Evolutionary conservation across 2,329 filamentous ascomycete genomes (phyloP).

Genomic region (Hymenoscyphus occultus): DNA sequence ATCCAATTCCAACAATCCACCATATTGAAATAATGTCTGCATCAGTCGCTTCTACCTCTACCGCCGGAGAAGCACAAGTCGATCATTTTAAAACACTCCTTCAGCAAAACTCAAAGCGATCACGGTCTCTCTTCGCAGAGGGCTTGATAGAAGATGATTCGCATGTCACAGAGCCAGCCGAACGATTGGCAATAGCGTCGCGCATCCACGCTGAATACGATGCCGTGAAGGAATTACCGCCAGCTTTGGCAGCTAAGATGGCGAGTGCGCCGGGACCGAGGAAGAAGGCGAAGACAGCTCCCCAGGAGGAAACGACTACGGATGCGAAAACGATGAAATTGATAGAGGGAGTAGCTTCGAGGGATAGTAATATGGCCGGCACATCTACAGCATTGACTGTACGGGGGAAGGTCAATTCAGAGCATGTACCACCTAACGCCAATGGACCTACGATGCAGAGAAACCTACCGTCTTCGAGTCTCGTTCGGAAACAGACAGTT

Average conservation of each 20-base stretch:
- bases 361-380: constrained; percentile 35
- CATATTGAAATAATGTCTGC: constrained; percentile 13
- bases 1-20: constrained; percentile 14
- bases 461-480: constrained; percentile 50
- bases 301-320: constrained; percentile 30
- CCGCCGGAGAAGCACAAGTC: constrained; percentile 13
- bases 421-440: constrained; percentile 49
- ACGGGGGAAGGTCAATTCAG: constrained; percentile 42
- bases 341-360: constrained; percentile 59
- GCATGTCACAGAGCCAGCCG: constrained; percentile 30
- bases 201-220: constrained; percentile 63
- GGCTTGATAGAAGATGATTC: constrained; percentile 24
- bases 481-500: constrained; percentile 58
- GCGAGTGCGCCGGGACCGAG: constrained; percentile 61
- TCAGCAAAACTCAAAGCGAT: constrained; percentile 42
- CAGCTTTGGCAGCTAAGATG: constrained; percentile 75
- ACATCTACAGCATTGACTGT: constrained; percentile 58
- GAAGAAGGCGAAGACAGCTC: constrained; percentile 55
- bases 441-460: constrained; percentile 51
- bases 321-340: constrained; percentile 58
- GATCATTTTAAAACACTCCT: constrained; percentile 40
- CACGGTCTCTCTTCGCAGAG: constrained; percentile 41
- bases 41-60: constrained; percentile 6
- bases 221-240: constrained; percentile 72
- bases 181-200: constrained; percentile 31